Conservation (phyloP, 176 grass and related monocot genomes). For the Chrysopogon serrulatus region DNA sequence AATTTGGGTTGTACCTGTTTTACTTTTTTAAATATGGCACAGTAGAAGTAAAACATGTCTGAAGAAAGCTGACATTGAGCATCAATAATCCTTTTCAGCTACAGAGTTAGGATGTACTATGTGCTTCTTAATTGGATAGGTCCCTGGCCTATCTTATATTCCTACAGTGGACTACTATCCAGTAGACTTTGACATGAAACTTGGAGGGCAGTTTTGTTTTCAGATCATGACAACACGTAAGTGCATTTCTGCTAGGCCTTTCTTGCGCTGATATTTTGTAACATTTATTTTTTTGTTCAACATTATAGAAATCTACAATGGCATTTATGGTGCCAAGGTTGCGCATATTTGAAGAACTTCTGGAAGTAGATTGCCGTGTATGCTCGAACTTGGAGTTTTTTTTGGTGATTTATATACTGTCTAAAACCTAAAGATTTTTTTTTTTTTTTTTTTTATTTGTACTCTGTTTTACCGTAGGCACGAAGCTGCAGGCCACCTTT, state of each 20-base stretch:
- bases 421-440: slow-evolving; percentile 3
- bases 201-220: slow-evolving; percentile 51
- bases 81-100: neutral
- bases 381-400: neutral
- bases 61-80: neutral
- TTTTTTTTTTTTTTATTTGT: too few relatives aligned
- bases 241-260: neutral
- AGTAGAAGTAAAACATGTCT: neutral
- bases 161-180: neutral
- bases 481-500: slow-evolving; percentile 82
- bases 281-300: neutral
- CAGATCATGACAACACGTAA: slow-evolving; percentile 64
- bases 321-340: slow-evolving; percentile 50
- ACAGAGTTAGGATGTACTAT: neutral
- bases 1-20: neutral
- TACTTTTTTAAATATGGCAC: neutral
- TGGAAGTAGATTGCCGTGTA: slow-evolving; percentile 81
- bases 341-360: slow-evolving; percentile 92
- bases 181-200: slow-evolving; percentile 50
- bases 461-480: slow-evolving; percentile 60
- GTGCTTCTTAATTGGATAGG: neutral
- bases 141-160: neutral
- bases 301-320: neutral
- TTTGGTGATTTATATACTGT: neutral
- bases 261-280: neutral